Conservation (phyloP, 352 stramenopile genomes). For the Phytopythium aichiense region DNA sequence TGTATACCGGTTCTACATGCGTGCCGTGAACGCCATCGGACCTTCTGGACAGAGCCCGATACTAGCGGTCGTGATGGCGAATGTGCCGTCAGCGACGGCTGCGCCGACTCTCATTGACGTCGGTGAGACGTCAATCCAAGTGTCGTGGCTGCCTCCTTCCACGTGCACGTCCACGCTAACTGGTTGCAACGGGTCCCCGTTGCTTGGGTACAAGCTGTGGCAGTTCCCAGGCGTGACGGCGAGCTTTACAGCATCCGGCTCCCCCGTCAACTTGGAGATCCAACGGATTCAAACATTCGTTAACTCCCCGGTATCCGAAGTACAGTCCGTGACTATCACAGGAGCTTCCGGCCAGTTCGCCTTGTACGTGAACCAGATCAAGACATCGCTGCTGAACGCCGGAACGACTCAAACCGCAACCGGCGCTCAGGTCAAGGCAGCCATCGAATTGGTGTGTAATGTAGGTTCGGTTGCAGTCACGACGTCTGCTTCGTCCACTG, state of each 20-base stretch:
- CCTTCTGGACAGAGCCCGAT: slow-evolving; percentile 76
- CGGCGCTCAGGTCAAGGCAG: slow-evolving; percentile 36
- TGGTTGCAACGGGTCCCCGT: slow-evolving; percentile 67
- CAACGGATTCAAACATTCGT: slow-evolving; percentile 88
- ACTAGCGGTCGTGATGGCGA: slow-evolving; percentile 88
- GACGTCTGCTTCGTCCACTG: slow-evolving; percentile 29
- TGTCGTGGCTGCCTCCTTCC: slow-evolving; percentile 62
- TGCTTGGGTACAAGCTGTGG: slow-evolving; percentile 93
- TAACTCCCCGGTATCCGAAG: slow-evolving; percentile 43
- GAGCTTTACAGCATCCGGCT: slow-evolving; percentile 71
- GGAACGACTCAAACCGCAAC: slow-evolving; percentile 22
- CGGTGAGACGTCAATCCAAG: slow-evolving; percentile 46
- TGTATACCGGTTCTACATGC: slow-evolving; percentile 92
- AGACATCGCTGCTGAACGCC: slow-evolving; percentile 42
- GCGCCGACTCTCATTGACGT: slow-evolving; percentile 64
- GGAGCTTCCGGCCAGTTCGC: slow-evolving; percentile 64
- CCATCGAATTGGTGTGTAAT: slow-evolving; percentile 42
- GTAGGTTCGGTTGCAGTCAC: slow-evolving; percentile 52
- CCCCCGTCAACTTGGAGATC: slow-evolving; percentile 79
- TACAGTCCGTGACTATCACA: slow-evolving; percentile 69
- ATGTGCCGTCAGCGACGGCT: slow-evolving; percentile 46
- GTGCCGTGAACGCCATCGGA: slow-evolving; percentile 82
- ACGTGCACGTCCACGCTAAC: slow-evolving; percentile 70
- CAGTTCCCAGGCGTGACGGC: slow-evolving; percentile 82
- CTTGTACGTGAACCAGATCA: slow-evolving; percentile 64